These are phyloP conservation scores for Aspergillus novofumigatus DNA, from an alignment of 2,329 filamentous ascomycete species.

Conservation along the genomic window DNA sequence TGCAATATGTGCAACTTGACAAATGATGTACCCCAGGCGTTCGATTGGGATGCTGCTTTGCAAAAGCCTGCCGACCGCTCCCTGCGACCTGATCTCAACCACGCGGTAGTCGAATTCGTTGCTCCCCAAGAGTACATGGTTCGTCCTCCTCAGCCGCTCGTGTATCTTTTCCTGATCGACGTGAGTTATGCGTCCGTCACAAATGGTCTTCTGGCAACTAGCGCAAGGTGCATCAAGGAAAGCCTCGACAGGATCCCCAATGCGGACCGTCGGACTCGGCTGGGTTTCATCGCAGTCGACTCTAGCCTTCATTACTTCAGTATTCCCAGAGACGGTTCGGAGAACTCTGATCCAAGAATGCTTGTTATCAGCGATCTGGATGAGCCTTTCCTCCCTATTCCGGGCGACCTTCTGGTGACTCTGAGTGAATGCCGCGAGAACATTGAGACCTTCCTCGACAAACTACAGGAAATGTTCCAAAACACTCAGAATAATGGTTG, in stretches of 20 bases:
- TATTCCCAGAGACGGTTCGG: slow-evolving; percentile 81
- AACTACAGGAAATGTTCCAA: slow-evolving; percentile 94
- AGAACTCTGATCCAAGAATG: slow-evolving; percentile 82
- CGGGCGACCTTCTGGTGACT: slow-evolving; percentile 84
- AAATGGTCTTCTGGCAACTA: slow-evolving; percentile 85
- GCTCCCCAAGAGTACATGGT: slow-evolving; percentile 99
- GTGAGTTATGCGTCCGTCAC: slow-evolving; percentile 88
- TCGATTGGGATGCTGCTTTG: slow-evolving; percentile 92
- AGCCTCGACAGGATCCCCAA: slow-evolving; percentile 98
- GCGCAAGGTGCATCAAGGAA: slow-evolving; percentile 87
- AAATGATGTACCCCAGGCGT: slow-evolving; percentile 98
- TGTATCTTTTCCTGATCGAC: slow-evolving; percentile 93
- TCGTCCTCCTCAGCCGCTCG: slow-evolving; percentile 86
- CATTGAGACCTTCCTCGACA: slow-evolving; percentile 84
- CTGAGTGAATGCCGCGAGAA: slow-evolving; percentile 84
- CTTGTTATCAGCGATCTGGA: slow-evolving; percentile 92
- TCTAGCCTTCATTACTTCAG: slow-evolving; percentile 94
- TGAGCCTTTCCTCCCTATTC: slow-evolving; percentile 93
- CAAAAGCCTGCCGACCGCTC: slow-evolving; percentile 91
- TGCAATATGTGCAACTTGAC: slow-evolving; percentile 99
- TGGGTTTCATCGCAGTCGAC: slow-evolving; percentile 95
- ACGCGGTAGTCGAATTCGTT: slow-evolving; percentile 95
- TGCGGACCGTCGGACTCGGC: slow-evolving; percentile 82
- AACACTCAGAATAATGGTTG: slow-evolving; percentile 84
- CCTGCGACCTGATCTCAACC: slow-evolving; percentile 88